phyloP scores from a whole-genome alignment of 192 early-diverging fungal genomes.

The Geosiphon pyriformis region DNA sequence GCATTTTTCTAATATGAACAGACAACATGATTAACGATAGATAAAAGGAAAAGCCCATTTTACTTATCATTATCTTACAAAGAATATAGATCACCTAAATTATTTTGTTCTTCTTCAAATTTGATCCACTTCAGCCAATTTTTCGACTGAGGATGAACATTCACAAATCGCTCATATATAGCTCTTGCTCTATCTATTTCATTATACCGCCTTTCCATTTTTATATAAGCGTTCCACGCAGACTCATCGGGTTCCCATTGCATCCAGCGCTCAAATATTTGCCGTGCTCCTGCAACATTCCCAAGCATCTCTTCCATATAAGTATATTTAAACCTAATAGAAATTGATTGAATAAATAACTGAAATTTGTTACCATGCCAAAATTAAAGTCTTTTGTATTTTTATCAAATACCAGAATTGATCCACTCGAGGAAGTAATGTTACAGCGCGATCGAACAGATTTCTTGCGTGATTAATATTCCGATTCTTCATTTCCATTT shows the following conservation, averaged over 20 bases:
- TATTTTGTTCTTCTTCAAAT: constrained; percentile 85
- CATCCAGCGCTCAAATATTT: constrained; percentile 99
- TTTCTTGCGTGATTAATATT: constrained; percentile 93
- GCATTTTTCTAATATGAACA: constrained; percentile 49
- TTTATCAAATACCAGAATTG: constrained; percentile 61
- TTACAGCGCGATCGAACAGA: constrained; percentile 87
- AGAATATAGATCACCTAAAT: constrained; percentile 43
- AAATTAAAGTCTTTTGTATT: too few relatives aligned
- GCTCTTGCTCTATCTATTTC: constrained; percentile 77
- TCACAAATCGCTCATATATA: constrained; percentile 83
- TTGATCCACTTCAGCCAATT: constrained; percentile 96
- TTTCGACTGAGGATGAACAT: constrained; percentile 83
- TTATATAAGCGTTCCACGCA: constrained; percentile 92
- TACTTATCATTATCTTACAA: not conserved
- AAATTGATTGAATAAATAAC: not conserved
- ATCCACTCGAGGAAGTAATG: constrained; percentile 76
- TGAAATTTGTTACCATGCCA: too few relatives aligned
- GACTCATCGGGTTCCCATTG: constrained; percentile 91
- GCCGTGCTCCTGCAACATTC: constrained; percentile 79
- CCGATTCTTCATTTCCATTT: constrained; percentile 97
- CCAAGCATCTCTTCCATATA: constrained; percentile 98
- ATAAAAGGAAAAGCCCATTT: not conserved
- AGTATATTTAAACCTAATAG: constrained; percentile 84
- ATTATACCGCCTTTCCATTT: constrained; percentile 85
- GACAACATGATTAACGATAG: constrained; percentile 9